Conservation (phyloP, 2,329 filamentous ascomycete species). For the Huntiella decipiens region DNA sequence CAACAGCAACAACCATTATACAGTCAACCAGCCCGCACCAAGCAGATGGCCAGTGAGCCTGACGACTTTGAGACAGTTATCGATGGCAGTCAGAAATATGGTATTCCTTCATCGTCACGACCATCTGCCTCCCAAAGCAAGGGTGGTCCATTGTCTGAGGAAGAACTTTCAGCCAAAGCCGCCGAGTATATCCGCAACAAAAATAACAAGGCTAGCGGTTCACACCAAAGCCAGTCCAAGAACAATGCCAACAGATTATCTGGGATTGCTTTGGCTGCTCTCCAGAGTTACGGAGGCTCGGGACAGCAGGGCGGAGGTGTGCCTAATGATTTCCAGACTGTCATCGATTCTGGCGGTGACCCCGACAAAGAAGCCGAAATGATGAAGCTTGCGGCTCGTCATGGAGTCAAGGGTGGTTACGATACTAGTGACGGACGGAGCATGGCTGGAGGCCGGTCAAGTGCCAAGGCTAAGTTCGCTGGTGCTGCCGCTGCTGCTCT, state of each 20-base stretch:
- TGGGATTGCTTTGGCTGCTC: background rate
- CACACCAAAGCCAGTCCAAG: too few relatives aligned
- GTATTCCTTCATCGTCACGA: background rate
- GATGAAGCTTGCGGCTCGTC: background rate
- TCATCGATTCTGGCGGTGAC: background rate
- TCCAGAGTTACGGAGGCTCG: background rate
- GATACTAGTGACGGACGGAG: background rate
- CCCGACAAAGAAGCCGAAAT: background rate
- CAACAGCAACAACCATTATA: background rate
- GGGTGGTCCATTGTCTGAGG: background rate
- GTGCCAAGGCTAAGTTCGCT: background rate
- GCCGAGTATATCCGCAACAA: conserved; percentile 1
- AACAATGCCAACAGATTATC: background rate
- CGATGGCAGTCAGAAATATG: conserved; percentile 7
- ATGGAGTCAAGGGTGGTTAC: conserved; percentile 1
- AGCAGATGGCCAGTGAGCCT: background rate
- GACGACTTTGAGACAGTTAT: conserved; percentile 4
- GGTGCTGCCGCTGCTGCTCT: background rate
- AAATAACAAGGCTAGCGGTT: background rate
- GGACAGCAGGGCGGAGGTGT: background rate
- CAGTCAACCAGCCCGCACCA: background rate
- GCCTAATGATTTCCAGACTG: conserved; percentile 4
- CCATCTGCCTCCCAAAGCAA: background rate
- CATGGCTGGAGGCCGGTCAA: background rate
- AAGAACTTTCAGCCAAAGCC: background rate